Conservation (phyloP, 2,329 filamentous ascomycete genomes). For the Diplocarpon rosae region DNA sequence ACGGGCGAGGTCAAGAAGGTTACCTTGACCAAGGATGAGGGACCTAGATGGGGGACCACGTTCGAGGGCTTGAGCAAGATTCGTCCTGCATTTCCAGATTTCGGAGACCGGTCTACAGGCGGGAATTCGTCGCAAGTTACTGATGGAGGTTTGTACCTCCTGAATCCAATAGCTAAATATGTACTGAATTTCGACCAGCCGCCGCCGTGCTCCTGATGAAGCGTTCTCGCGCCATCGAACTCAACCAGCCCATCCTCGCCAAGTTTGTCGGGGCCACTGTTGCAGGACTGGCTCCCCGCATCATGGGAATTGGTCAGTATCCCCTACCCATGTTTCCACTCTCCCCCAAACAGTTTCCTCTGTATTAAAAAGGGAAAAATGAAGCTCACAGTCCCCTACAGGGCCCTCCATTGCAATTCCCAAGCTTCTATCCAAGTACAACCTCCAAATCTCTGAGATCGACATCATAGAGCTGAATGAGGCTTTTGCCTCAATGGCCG, state of each 20-base stretch:
- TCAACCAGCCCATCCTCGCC: conserved; percentile 83
- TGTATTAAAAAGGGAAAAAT: no score
- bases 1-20: conserved; percentile 67
- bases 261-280: conserved; percentile 92
- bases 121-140: conserved; percentile 94
- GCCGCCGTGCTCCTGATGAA: conserved; percentile 90
- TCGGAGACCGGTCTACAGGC: conserved; percentile 75
- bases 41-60: conserved; percentile 82
- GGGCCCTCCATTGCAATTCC: conserved; percentile 49
- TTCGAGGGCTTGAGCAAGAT: conserved; percentile 74
- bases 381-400: no score
- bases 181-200: conserved; percentile 34
- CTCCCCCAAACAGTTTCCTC: conserved; percentile 24
- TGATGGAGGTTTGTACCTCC: conserved; percentile 53
- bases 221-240: conserved; percentile 74
- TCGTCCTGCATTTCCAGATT: conserved; percentile 80
- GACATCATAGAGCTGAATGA: conserved; percentile 94
- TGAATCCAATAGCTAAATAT: neutral
- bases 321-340: no score
- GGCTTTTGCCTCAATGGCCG: conserved; percentile 95
- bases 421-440: conserved; percentile 76
- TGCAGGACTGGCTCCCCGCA: conserved; percentile 77
- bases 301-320: conserved; percentile 81
- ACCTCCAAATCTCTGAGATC: conserved; percentile 67
- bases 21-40: conserved; percentile 77